These are phyloP conservation scores for Cladobotryum protrusum DNA, from an alignment of 2,329 filamentous ascomycete species.

Conservation along the genomic window DNA sequence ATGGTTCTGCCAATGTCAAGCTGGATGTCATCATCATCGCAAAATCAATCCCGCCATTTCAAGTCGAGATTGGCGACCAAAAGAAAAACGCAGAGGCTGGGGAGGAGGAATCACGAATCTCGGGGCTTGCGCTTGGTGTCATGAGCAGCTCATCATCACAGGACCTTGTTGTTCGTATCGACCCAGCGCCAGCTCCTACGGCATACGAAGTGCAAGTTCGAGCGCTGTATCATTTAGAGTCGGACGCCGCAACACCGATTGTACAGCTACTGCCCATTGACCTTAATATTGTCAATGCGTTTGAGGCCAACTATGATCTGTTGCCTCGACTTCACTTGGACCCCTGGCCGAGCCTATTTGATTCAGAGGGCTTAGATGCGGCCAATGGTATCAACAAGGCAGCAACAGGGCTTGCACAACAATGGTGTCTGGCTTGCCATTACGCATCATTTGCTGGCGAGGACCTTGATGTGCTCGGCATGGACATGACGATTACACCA, in stretches of 20 bases:
- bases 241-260: constrained; percentile 75
- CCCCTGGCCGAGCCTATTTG: constrained; percentile 84
- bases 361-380: constrained; percentile 43
- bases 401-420: constrained; percentile 63
- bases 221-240: constrained; percentile 69
- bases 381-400: constrained; percentile 22
- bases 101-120: constrained; percentile 38
- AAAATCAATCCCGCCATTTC: constrained; percentile 42
- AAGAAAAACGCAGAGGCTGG: constrained; percentile 27
- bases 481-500: constrained; percentile 56
- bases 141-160: constrained; percentile 41
- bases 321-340: constrained; percentile 70
- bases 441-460: constrained; percentile 74
- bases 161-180: constrained; percentile 42
- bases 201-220: constrained; percentile 65
- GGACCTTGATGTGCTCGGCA: constrained; percentile 56
- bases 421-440: constrained; percentile 70
- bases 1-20: constrained; percentile 65
- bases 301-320: constrained; percentile 88
- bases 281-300: constrained; percentile 71
- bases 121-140: constrained; percentile 38
- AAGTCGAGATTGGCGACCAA: constrained; percentile 31
- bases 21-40: constrained; percentile 65
- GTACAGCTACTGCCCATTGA: constrained; percentile 64
- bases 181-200: constrained; percentile 43